Evolutionary conservation across 441 rosid genomes (phyloP).

Genomic region (Eruca vesicaria): DNA sequence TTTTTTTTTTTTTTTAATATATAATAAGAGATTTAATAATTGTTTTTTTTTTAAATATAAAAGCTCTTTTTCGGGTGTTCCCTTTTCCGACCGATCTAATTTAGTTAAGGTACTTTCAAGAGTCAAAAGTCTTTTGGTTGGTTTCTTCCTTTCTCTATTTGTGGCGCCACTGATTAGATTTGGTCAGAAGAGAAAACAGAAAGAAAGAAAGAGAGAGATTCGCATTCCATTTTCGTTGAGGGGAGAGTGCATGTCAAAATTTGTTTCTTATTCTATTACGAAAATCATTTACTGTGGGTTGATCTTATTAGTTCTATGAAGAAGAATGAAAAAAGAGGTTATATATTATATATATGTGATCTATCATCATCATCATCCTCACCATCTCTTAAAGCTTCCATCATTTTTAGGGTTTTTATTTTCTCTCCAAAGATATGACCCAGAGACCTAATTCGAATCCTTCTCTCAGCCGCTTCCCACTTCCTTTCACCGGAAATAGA

Average conservation of each 20-base stretch:
- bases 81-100: slow-evolving; percentile 22
- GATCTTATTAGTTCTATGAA: background rate
- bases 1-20: too few relatives aligned
- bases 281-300: background rate
- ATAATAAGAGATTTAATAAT: too few relatives aligned
- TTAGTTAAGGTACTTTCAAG: slow-evolving; percentile 23
- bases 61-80: background rate
- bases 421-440: slow-evolving; percentile 48
- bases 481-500: slow-evolving; percentile 55
- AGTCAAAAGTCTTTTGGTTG: background rate
- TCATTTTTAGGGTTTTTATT: slow-evolving; percentile 19
- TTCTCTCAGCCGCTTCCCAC: slow-evolving; percentile 49
- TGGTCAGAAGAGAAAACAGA: too few relatives aligned
- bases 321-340: background rate
- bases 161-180: slow-evolving; percentile 21
- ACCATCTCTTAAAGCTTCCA: background rate
- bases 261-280: background rate
- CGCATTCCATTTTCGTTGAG: background rate
- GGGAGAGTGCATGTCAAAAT: background rate
- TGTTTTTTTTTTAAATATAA: too few relatives aligned
- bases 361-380: background rate
- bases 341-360: background rate
- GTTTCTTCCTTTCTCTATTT: slow-evolving; percentile 24
- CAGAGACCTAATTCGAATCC: slow-evolving; percentile 66
- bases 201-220: too few relatives aligned